Evolutionary conservation across 2,329 filamentous ascomycete species (phyloP).

Genomic region (Penicillium brasilianum): DNA sequence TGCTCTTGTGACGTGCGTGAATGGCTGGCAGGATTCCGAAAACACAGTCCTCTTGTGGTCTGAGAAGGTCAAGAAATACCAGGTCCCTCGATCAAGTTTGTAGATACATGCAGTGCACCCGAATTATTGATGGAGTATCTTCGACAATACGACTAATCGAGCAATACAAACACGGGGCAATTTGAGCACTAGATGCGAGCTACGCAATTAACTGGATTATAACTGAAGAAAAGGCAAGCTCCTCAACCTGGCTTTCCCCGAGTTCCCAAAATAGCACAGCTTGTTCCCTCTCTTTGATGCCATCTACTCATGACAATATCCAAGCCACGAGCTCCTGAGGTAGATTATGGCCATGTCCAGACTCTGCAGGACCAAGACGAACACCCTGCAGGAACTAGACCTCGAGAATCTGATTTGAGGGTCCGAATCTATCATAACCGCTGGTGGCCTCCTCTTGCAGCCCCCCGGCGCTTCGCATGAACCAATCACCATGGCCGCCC

Average conservation of each 20-base stretch:
- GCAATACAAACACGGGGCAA: neutral
- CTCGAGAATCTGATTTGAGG: neutral
- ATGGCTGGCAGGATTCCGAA: neutral
- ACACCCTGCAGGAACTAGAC: constrained; percentile 5
- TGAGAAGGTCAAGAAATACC: neutral
- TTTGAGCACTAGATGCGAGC: neutral
- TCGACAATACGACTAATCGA: neutral
- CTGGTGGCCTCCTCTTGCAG: constrained; percentile 16
- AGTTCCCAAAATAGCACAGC: neutral
- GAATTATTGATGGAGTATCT: neutral
- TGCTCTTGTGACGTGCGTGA: neutral
- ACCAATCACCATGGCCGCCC: constrained; percentile 24
- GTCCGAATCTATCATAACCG: constrained; percentile 12
- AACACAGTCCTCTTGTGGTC: neutral
- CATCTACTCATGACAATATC: neutral
- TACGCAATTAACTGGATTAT: neutral
- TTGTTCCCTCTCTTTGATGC: neutral
- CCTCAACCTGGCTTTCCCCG: neutral
- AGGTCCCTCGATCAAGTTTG: neutral
- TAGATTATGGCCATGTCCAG: neutral
- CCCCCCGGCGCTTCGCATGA: constrained; percentile 25
- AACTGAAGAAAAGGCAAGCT: no score
- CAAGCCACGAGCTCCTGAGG: constrained; percentile 6
- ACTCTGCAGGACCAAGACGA: neutral
- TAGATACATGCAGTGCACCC: neutral